Base-by-base conservation (phyloP, 257 asterid species). In the Cynanchum wilfordii region DNA sequence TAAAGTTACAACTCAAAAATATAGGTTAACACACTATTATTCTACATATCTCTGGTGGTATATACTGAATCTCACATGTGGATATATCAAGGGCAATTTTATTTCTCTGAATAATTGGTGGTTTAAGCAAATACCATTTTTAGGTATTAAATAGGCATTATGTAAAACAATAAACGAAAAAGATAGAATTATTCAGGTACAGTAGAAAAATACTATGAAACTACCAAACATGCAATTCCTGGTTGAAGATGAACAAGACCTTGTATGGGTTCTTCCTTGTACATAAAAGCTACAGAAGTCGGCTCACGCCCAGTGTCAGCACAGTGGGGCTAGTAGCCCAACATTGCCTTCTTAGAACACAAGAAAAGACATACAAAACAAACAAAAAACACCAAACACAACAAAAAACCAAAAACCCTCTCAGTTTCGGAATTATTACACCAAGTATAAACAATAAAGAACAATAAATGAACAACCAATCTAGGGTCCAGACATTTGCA, bases 271-370 rank as follows among this genome's bases (percentile, higher is more conserved):
- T 88, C 97, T 87, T 83, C 95, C 89, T 84, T 88, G 97, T 82
- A 93, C 90, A 91, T 88, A 82, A 85, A 89, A 92, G 98, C 98
- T 95, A 95, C 92, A 90, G 99, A 87, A 83, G 97, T 90, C 97
- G 85, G 94, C 95, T 90, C 99, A 95, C 89, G 89, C 92, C 96
- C 97, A 95, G 89, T 90, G 97, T 85, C 99, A 89, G 96, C 97
- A 90, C 90, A 92, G 96, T 87, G 95, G 93, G 98, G 92, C 95
- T 85, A 95, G 96, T 86, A 87, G 96, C 97, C 99, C 97, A 91
- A 88, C 82, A 92, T 88, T 95, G 97, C 99, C 99, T 87, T 91
- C 96, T 91, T 88, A 91, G 90, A 78, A 86, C 89, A 86, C 81
- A 88, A 87, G 90, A 86, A 71, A 88, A 88, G 90, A 88, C 95